These are phyloP conservation scores for Coniochaeta sp. DNA, from an alignment of 2,329 filamentous ascomycete species.

Conservation along the genomic window DNA sequence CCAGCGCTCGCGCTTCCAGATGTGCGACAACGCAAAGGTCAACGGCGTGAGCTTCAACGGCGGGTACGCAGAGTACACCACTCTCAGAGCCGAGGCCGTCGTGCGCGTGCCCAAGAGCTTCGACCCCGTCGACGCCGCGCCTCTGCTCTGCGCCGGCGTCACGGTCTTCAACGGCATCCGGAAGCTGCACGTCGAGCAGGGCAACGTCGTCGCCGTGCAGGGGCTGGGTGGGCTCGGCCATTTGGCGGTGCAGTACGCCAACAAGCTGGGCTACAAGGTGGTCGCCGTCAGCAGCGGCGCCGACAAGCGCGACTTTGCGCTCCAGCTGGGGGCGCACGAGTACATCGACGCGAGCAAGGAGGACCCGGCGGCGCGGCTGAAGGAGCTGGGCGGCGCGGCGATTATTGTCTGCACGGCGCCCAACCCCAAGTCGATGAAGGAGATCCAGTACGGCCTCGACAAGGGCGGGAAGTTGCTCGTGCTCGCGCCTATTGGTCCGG, in stretches of 20 bases:
- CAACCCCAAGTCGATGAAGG: slow-evolving; percentile 45
- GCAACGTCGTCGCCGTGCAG: slow-evolving; percentile 50
- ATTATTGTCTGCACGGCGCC: slow-evolving; percentile 58
- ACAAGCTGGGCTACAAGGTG: slow-evolving; percentile 68
- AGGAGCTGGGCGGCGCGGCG: slow-evolving; percentile 52
- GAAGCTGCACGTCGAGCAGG: slow-evolving; percentile 44
- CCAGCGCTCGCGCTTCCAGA: slow-evolving; percentile 57
- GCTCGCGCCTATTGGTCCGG: slow-evolving; percentile 41
- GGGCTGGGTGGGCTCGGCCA: slow-evolving; percentile 73
- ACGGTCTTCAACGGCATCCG: slow-evolving; percentile 57
- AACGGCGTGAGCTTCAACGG: slow-evolving; percentile 63
- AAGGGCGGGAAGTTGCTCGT: slow-evolving; percentile 51
- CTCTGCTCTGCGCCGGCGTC: slow-evolving; percentile 59
- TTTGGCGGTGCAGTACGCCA: slow-evolving; percentile 68
- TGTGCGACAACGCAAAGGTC: slow-evolving; percentile 54
- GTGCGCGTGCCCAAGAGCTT: slow-evolving; percentile 47
- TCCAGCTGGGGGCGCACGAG: slow-evolving; percentile 51
- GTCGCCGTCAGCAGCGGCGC: slow-evolving; percentile 57
- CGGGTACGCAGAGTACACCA: slow-evolving; percentile 60
- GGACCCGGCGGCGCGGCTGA: slow-evolving; percentile 35
- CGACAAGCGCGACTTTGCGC: slow-evolving; percentile 61
- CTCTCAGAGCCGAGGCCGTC: slow-evolving; percentile 52
- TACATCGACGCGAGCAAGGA: slow-evolving; percentile 50
- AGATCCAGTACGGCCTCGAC: slow-evolving; percentile 46
- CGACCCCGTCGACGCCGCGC: slow-evolving; percentile 47